These are phyloP conservation scores for Rhodotorula sp. DNA, from an alignment of 1,284 basidiomycete genomes.

Conservation along the genomic window DNA sequence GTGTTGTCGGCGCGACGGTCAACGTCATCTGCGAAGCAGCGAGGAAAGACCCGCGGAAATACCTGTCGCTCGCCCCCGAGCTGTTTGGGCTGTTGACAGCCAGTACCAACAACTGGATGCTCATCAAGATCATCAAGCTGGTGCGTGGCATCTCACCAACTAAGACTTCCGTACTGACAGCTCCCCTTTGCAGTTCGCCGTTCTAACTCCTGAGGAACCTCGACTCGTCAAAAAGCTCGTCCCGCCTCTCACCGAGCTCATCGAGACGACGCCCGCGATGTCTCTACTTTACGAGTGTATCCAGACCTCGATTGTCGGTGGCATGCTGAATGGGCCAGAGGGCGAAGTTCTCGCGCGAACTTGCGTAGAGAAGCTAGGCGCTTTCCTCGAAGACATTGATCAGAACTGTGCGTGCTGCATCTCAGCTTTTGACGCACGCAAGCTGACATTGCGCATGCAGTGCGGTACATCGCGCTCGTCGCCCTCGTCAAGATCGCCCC, in stretches of 20 bases:
- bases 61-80: slow-evolving; percentile 81
- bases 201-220: slow-evolving; percentile 84
- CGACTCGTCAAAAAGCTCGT: slow-evolving; percentile 90
- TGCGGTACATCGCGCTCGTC: slow-evolving; percentile 93
- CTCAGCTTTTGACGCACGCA: neutral
- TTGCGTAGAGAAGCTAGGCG: slow-evolving; percentile 90
- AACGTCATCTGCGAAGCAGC: slow-evolving; percentile 94
- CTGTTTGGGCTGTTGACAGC: slow-evolving; percentile 92
- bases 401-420: slow-evolving; percentile 70
- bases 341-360: slow-evolving; percentile 79
- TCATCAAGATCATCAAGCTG: slow-evolving; percentile 97
- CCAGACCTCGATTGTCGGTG: slow-evolving; percentile 94
- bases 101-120: slow-evolving; percentile 98
- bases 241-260: slow-evolving; percentile 88
- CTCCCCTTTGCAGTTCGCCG: slow-evolving; percentile 68
- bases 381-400: slow-evolving; percentile 86
- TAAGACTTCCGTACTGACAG: neutral
- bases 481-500: slow-evolving; percentile 96
- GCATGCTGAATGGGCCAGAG: slow-evolving; percentile 73
- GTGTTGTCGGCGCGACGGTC: slow-evolving; percentile 87
- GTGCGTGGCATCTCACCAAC: slow-evolving; percentile 54
- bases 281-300: slow-evolving; percentile 97
- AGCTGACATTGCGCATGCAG: slow-evolving; percentile 52
- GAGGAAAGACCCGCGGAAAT: slow-evolving; percentile 70
- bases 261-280: slow-evolving; percentile 92